Conservation (phyloP, 106 monocot species). For the Chionographis japonica region DNA sequence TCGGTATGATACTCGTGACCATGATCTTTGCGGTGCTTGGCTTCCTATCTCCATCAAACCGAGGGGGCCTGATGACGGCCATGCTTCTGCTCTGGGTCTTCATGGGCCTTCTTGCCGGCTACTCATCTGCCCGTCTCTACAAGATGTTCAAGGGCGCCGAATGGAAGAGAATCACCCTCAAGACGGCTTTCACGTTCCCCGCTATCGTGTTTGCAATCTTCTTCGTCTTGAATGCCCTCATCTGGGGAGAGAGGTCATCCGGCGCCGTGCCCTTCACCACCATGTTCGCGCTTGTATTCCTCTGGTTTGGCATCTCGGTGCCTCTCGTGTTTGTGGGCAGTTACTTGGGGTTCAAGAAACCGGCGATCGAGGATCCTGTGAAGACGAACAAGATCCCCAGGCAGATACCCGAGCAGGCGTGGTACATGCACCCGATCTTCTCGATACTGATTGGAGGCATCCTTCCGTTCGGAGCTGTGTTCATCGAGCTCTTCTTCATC, state of each 20-base stretch:
- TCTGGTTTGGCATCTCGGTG: constrained; percentile 98
- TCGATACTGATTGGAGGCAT: constrained; percentile 95
- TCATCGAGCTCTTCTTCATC: constrained; percentile 98
- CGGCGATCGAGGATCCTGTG: constrained; percentile 77
- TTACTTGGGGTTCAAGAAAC: constrained; percentile 86
- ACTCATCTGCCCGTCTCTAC: constrained; percentile 80
- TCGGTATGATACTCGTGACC: constrained; percentile 91
- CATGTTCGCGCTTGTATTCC: constrained; percentile 88
- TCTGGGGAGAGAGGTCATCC: constrained; percentile 97
- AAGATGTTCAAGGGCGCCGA: constrained; percentile 88
- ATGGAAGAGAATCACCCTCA: constrained; percentile 79
- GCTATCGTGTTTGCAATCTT: constrained; percentile 61
- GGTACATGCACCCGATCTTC: constrained; percentile 97
- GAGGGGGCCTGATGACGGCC: constrained; percentile 95
- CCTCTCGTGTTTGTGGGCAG: constrained; percentile 83
- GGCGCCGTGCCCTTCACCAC: constrained; percentile 97
- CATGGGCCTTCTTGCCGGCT: constrained; percentile 93
- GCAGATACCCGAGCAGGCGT: constrained; percentile 92
- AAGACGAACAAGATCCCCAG: constrained; percentile 97
- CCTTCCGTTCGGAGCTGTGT: constrained; percentile 93
- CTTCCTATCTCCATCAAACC: constrained; percentile 92
- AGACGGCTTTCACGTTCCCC: constrained; percentile 77
- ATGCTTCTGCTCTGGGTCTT: constrained; percentile 96
- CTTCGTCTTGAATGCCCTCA: constrained; percentile 81
- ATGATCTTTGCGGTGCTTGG: constrained; percentile 93